Percentiles rank a stretch among this genome's conserved stretches.
These are phyloP conservation scores for Tricholoma terreum DNA, from an alignment of 768 basidiomycete species.

Conservation along the genomic window DNA sequence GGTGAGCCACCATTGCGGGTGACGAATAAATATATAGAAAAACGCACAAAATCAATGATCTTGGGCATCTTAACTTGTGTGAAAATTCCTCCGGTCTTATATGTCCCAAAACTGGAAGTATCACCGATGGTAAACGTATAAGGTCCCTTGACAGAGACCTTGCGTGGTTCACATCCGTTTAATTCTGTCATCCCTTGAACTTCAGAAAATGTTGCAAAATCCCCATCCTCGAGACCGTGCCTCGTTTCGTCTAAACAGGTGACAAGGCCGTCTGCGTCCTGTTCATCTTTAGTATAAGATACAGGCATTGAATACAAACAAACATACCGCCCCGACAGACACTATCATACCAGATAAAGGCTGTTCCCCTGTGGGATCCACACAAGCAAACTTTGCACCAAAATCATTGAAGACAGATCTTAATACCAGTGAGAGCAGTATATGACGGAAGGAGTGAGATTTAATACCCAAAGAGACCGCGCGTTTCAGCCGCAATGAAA, in stretches of 20 bases:
- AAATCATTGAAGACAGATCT: conserved; percentile 97
- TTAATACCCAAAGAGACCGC: conserved; percentile 88
- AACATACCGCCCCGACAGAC: conserved; percentile 75
- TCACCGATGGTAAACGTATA: conserved; percentile 98
- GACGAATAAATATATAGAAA: background rate
- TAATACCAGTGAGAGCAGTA: conserved; percentile 4
- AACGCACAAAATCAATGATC: conserved; percentile 83
- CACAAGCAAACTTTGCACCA: conserved; percentile 89
- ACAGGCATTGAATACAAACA: background rate
- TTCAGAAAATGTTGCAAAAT: conserved; percentile 95
- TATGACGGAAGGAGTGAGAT: background rate
- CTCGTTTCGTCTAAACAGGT: conserved; percentile 96
- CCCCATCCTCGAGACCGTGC: conserved; percentile 98
- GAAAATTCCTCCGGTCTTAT: conserved; percentile 89
- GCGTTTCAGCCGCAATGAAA: conserved; percentile 89
- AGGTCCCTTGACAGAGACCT: conserved; percentile 91
- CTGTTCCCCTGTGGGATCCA: conserved; percentile 98
- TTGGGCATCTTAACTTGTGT: conserved; percentile 99
- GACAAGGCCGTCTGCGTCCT: conserved; percentile 90
- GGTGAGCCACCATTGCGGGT: background rate
- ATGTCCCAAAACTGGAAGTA: conserved; percentile 72
- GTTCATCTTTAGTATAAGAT: background rate
- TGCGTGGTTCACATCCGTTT: conserved; percentile 89
- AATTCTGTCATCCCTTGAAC: conserved; percentile 92
- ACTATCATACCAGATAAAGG: conserved; percentile 94